Evolutionary conservation across 352 stramenopile genomes (phyloP), one percentile per base, ranked within the genome.

Genomic region (Phytophthora sansomeana): DNA sequence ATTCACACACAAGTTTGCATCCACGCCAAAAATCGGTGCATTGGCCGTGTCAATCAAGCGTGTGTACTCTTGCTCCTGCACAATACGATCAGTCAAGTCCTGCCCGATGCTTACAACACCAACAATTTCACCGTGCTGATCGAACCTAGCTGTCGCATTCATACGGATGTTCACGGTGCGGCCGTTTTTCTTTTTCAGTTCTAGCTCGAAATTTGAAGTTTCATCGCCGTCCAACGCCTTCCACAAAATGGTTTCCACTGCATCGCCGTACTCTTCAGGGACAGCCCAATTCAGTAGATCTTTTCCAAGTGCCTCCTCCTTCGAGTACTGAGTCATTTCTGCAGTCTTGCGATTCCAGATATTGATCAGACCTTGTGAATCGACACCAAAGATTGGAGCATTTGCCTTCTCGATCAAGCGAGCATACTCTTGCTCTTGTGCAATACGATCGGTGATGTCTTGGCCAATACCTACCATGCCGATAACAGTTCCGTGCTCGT

Each of bases 311-410:
- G 96, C 93, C 67, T 98, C 93, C 9, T 93, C 75, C 14, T 89
- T 87, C 1, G 79, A 79, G 61, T 94, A 98, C 63, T 94, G 89
- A 6, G 90, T 98, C 55, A 95, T 92, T 46, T 96, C 85, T 7
- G 86, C 85, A 0, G 90, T 90, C 61, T 97, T 98, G 38, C 95
- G 81, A 63, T 98, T 97, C 89, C 89, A 97, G 61, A 96, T 96
- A 55, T 95, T 96, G 13, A 97, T 87, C 6, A 60, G 63, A 7
- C 89, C 87, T 8, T 95, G 63, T 17, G 75, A 58, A 43, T 97
- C 87, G 16, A 96, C 84, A 24, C 90, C 92, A 58, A 98, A 97
- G 48, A 97, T 97, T 11, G 91, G 89, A 10, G 90, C 87, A 61
- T 98, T 97, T 2, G 92, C 90, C 9, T 85, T 97, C 26, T 98